Percentiles rank a stretch among this genome's conserved stretches.
Conservation (phyloP, 345 rosid genomes). For the Populus simonii region DNA sequence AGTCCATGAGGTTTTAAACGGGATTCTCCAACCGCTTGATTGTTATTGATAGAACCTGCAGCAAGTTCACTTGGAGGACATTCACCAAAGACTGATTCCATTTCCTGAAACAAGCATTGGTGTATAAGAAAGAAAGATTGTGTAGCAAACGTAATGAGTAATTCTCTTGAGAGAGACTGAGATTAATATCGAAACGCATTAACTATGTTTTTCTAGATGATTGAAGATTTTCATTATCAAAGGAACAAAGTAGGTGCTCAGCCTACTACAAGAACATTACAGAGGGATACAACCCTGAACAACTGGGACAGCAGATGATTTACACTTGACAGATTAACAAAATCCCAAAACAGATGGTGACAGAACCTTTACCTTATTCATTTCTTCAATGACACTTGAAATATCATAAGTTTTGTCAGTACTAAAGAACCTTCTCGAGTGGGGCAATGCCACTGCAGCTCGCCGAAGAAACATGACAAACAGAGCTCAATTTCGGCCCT, state of each 20-base stretch:
- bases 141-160: background rate
- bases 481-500: background rate
- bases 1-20: constrained; percentile 15
- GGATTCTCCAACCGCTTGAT: constrained; percentile 26
- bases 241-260: too few species aligned
- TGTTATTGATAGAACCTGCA: constrained; percentile 22
- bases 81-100: constrained; percentile 80
- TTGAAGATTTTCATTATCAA: too few species aligned
- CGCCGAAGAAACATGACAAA: constrained; percentile 21
- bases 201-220: too few species aligned
- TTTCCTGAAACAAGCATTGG: constrained; percentile 47
- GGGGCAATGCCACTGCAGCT: constrained; percentile 7
- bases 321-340: too few species aligned
- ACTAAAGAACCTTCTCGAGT: constrained; percentile 20
- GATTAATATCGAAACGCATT: background rate
- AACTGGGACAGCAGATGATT: too few species aligned
- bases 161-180: background rate
- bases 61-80: constrained; percentile 48
- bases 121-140: background rate
- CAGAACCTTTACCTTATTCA: constrained; percentile 20
- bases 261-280: background rate
- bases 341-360: too few species aligned
- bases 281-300: background rate
- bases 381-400: constrained; percentile 13
- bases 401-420: constrained; percentile 16